Evolutionary conservation across 345 rosid genomes (phyloP).

Genomic region (Cardamine chenopodiifolia): DNA sequence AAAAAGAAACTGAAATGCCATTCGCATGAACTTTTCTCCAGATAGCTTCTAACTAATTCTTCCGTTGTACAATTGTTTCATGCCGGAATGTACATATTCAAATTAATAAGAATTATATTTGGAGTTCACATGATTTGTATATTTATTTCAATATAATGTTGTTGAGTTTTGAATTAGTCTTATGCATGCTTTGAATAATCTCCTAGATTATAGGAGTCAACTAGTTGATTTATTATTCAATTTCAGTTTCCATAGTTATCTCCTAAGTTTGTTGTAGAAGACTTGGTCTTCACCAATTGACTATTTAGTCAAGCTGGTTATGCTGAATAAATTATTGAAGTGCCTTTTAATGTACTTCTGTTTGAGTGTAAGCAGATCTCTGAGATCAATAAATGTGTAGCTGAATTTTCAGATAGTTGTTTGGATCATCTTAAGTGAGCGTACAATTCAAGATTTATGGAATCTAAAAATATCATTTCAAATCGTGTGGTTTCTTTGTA

Average conservation of each 20-base stretch:
- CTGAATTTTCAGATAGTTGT: neutral
- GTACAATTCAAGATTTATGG: neutral
- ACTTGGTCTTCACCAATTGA: no score
- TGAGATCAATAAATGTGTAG: no score
- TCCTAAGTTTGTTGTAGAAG: no score
- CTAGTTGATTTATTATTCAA: no score
- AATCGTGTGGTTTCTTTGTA: neutral
- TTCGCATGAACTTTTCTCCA: conserved; percentile 20
- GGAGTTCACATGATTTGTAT: neutral
- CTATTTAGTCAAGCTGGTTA: no score
- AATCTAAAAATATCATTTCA: neutral
- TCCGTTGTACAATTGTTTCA: neutral
- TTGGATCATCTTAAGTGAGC: neutral
- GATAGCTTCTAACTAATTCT: conserved; percentile 1
- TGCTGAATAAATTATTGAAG: no score
- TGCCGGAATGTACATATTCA: conserved; percentile 12
- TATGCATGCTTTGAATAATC: no score
- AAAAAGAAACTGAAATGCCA: neutral
- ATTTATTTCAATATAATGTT: neutral
- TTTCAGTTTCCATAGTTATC: no score
- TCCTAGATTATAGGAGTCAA: no score
- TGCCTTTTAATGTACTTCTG: no score
- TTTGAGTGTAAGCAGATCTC: no score
- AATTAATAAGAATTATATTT: neutral
- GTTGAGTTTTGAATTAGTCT: no score